Evolutionary conservation across 371 early-diverging fungal genomes (phyloP), one percentile per base, ranked within the genome.

Genomic region (Actinomortierella wolfii): DNA sequence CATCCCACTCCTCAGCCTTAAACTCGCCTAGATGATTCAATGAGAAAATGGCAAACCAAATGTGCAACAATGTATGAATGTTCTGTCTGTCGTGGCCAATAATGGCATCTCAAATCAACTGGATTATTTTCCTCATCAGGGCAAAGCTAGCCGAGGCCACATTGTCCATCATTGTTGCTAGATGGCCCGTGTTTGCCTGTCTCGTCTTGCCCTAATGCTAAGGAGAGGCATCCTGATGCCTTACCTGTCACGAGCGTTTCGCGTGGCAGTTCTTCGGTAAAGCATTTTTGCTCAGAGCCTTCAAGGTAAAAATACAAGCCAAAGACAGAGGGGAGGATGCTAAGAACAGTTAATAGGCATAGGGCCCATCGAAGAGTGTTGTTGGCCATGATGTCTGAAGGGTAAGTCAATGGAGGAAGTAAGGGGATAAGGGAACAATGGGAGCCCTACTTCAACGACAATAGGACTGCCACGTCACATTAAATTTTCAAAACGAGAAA

Each of bases 191-290:
- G 7, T 11, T 34, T 11, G 34, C 34, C 34, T 34, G 34, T 34
- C 34, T 11, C 4, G 34, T 34, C 34, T 34, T 34, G 7, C 11
- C 7, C 4, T 34, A 6, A 34, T 34, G 34, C 11, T 34, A 6
- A 34, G 11, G 34, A 34, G 34, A 34, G 7, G 34, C 7, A 34
- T 11, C 34, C 4, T 34, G 34, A 34, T 34, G 34, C 55, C 61
- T 54, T 78, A 91, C 92, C 93, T 59, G 86, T 86, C 39, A 95
- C 92, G 64, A 90, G 82, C 41, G 95, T 94, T 60, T 95, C 93
- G 65, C 87, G 88, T 25, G 97, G 95, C 50, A 97, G 83, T 68
- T 97, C 97, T 71, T 98, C 97, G 25, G 93, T 79, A 74, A 98
- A 98, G 81, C 98, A 98, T 76, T 92, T 90, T 75, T 86, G 86